Percentiles rank a stretch among this genome's conserved stretches.
phyloP scores from a whole-genome alignment of 2,329 filamentous ascomycete genomes.

The Epicoccum sorghinum region DNA sequence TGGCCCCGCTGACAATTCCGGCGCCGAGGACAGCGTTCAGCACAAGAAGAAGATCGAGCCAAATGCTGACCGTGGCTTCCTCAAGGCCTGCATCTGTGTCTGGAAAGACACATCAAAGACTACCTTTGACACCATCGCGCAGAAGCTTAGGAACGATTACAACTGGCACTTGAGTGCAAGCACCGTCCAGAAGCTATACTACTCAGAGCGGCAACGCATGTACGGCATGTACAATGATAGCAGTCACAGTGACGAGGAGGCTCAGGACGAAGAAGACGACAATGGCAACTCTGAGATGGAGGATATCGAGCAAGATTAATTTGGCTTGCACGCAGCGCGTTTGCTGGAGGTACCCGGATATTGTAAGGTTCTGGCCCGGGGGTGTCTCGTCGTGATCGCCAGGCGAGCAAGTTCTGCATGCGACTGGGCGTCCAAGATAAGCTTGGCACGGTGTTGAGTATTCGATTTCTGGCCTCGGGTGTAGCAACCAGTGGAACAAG shows the following conservation, averaged over 20 bases:
- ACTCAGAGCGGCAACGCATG: constrained; percentile 9
- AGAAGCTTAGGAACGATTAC: constrained; percentile 17
- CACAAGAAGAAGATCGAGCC: background rate
- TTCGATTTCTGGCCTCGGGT: too few species aligned
- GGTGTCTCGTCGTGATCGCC: too few species aligned
- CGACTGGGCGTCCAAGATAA: too few species aligned
- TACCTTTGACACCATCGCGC: constrained; percentile 17
- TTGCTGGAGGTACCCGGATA: too few species aligned
- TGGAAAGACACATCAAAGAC: constrained; percentile 19
- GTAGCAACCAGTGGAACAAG: too few species aligned
- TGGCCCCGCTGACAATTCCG: background rate
- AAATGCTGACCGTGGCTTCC: constrained; percentile 2
- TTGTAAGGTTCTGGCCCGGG: too few species aligned
- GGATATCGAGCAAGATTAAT: too few species aligned
- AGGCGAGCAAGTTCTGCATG: too few species aligned
- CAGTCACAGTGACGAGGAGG: background rate
- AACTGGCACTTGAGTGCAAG: constrained; percentile 17
- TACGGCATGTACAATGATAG: constrained; percentile 8
- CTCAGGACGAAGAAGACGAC: background rate
- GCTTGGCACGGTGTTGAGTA: too few species aligned
- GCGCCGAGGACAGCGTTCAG: background rate
- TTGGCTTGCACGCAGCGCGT: too few species aligned
- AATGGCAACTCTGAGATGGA: background rate
- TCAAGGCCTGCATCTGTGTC: constrained; percentile 23
- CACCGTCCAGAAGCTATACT: constrained; percentile 24